Conservation (phyloP, 495 filamentous ascomycete genomes). For the Mycothermus thermophilus region DNA sequence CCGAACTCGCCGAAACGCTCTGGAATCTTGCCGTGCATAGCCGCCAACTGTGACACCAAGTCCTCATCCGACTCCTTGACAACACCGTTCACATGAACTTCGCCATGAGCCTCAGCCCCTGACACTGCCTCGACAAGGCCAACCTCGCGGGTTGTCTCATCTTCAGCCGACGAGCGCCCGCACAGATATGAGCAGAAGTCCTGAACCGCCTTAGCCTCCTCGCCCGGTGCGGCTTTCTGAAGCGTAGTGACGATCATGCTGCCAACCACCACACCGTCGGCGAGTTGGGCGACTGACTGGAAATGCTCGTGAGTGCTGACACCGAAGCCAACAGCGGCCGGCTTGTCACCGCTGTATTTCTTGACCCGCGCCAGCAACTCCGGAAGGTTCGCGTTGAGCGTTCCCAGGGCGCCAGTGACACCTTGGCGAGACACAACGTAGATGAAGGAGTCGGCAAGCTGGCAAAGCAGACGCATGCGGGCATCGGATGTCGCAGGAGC, state of each 20-base stretch:
- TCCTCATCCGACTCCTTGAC: slow-evolving; percentile 28
- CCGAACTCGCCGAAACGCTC: slow-evolving; percentile 92
- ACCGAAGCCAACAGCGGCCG: slow-evolving; percentile 86
- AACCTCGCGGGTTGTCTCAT: slow-evolving; percentile 40
- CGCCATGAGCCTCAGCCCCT: slow-evolving; percentile 37
- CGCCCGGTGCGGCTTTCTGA: slow-evolving; percentile 51
- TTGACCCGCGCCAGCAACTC: slow-evolving; percentile 76
- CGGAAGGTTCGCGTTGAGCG: slow-evolving; percentile 63
- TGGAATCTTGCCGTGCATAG: slow-evolving; percentile 46
- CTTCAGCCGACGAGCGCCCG: slow-evolving; percentile 41
- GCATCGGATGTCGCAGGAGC: slow-evolving; percentile 84
- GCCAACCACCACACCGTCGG: slow-evolving; percentile 96
- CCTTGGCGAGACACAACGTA: slow-evolving; percentile 98
- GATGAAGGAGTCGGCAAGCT: slow-evolving; percentile 96
- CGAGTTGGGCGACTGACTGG: slow-evolving; percentile 61
- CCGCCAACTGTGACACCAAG: slow-evolving; percentile 31
- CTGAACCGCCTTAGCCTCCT: slow-evolving; percentile 61
- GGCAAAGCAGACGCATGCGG: slow-evolving; percentile 89
- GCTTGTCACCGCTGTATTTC: slow-evolving; percentile 76
- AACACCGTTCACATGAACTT: slow-evolving; percentile 39
- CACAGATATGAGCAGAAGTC: slow-evolving; percentile 76
- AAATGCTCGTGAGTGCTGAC: slow-evolving; percentile 95
- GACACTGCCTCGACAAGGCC: slow-evolving; percentile 51
- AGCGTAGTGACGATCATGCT: slow-evolving; percentile 81
- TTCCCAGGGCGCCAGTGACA: slow-evolving; percentile 80